phyloP scores from a whole-genome alignment of 2,329 filamentous ascomycete genomes.

The Neonectria coccinea region DNA sequence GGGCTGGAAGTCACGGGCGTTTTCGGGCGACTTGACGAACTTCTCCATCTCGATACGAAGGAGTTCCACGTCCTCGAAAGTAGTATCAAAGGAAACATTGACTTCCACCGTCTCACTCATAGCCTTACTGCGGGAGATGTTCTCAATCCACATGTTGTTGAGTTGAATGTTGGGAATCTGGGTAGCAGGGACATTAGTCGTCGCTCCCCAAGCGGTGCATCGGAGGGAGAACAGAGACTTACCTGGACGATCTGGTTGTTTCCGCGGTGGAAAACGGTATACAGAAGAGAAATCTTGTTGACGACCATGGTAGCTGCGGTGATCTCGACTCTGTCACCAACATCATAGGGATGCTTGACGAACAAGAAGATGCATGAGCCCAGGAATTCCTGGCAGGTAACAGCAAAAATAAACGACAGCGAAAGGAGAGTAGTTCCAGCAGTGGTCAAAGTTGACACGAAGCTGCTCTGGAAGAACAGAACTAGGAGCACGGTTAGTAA shows the following conservation, averaged over 20 bases:
- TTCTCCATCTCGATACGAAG: constrained; percentile 85
- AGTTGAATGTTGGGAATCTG: constrained; percentile 91
- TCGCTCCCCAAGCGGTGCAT: background rate
- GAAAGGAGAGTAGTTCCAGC: constrained; percentile 93
- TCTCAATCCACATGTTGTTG: constrained; percentile 95
- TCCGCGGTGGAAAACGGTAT: constrained; percentile 89
- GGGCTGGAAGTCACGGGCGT: constrained; percentile 89
- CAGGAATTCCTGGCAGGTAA: constrained; percentile 93
- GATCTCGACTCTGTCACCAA: constrained; percentile 93
- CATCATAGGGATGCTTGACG: constrained; percentile 97
- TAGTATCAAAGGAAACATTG: constrained; percentile 86
- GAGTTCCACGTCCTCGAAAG: constrained; percentile 88
- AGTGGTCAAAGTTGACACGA: constrained; percentile 86
- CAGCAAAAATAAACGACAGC: constrained; percentile 95
- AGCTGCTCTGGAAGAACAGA: constrained; percentile 88
- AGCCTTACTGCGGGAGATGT: constrained; percentile 88
- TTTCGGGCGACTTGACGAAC: constrained; percentile 87
- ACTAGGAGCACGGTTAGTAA: constrained; percentile 58
- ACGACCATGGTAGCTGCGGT: constrained; percentile 78
- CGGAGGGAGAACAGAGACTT: constrained; percentile 9
- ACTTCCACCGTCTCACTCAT: constrained; percentile 90
- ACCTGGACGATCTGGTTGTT: constrained; percentile 78
- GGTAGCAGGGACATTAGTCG: background rate
- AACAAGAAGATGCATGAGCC: constrained; percentile 99
- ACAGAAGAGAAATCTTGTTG: constrained; percentile 93